These are phyloP conservation scores for Combretum micranthum DNA, from an alignment of 345 rosid genomes.

Conservation along the genomic window DNA sequence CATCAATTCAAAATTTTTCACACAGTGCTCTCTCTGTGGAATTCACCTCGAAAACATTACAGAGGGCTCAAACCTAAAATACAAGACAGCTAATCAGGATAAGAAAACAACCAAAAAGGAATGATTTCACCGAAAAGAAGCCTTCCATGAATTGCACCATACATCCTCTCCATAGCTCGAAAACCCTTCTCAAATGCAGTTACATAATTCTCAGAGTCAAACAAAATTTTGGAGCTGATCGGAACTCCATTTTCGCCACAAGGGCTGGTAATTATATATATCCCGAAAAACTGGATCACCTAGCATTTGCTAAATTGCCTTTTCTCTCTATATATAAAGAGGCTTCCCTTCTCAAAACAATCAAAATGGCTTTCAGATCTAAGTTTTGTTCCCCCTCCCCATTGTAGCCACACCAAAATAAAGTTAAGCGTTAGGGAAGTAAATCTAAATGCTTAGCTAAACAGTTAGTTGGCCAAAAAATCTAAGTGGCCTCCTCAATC, in stretches of 20 bases:
- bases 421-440: conserved; percentile 8
- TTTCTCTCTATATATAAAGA: conserved; percentile 7
- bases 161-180: no score
- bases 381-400: not conserved
- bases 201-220: conserved; percentile 6
- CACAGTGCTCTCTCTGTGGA: conserved; percentile 6
- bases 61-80: conserved; percentile 7
- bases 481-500: conserved; percentile 17
- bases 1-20: conserved; percentile 6
- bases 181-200: not conserved
- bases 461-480: conserved; percentile 28
- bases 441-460: conserved; percentile 7
- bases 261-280: not conserved
- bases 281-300: conserved; percentile 4
- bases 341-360: conserved; percentile 2
- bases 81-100: not conserved
- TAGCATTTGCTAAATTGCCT: conserved; percentile 5
- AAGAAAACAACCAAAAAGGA: conserved; percentile 1
- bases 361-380: not conserved
- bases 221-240: conserved; percentile 36
- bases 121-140: not conserved
- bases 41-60: conserved; percentile 1
- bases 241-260: conserved; percentile 10
- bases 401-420: conserved; percentile 1
- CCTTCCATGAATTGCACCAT: no score